A percentile compares a stretch with the other conserved stretches of the same genome.
Evolutionary conservation across 495 filamentous ascomycete genomes (phyloP).

Genomic region (Letharia columbiana): DNA sequence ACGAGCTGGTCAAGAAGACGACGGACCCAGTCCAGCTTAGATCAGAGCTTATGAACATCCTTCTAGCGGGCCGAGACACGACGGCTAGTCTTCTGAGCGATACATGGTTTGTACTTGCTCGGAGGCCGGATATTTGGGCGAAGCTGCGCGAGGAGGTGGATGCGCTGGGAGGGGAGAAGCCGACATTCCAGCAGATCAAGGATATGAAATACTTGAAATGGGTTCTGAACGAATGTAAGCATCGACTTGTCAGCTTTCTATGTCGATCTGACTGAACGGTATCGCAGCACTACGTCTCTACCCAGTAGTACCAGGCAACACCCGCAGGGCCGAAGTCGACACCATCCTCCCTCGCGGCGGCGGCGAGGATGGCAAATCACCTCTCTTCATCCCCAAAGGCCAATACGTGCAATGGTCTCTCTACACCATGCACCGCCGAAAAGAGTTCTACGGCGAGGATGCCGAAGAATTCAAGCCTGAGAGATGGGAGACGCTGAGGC

Average conservation of each 20-base stretch:
- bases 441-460: slow-evolving; percentile 32
- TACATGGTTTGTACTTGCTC: slow-evolving; percentile 21
- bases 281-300: slow-evolving; percentile 45
- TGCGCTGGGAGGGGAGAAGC: slow-evolving; percentile 27
- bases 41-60: slow-evolving; percentile 55
- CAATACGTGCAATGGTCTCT: slow-evolving; percentile 22
- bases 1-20: slow-evolving; percentile 53
- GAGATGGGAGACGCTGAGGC: slow-evolving; percentile 56
- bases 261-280: slow-evolving; percentile 31
- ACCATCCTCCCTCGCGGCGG: slow-evolving; percentile 47
- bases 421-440: slow-evolving; percentile 30
- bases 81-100: slow-evolving; percentile 32
- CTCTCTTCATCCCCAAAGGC: slow-evolving; percentile 39
- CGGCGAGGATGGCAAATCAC: slow-evolving; percentile 39
- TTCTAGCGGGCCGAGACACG: slow-evolving; percentile 57
- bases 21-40: slow-evolving; percentile 50
- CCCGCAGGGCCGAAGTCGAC: slow-evolving; percentile 39
- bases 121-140: slow-evolving; percentile 23
- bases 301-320: slow-evolving; percentile 50
- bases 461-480: slow-evolving; percentile 27
- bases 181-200: slow-evolving; percentile 37
- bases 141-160: slow-evolving; percentile 22
- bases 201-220: slow-evolving; percentile 42
- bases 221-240: slow-evolving; percentile 39
- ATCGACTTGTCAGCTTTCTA: slow-evolving; percentile 28